Evolutionary conservation across 2,329 filamentous ascomycete genomes (phyloP), one percentile per base, ranked within the genome.

Genomic region (Bipolaris oryzae): DNA sequence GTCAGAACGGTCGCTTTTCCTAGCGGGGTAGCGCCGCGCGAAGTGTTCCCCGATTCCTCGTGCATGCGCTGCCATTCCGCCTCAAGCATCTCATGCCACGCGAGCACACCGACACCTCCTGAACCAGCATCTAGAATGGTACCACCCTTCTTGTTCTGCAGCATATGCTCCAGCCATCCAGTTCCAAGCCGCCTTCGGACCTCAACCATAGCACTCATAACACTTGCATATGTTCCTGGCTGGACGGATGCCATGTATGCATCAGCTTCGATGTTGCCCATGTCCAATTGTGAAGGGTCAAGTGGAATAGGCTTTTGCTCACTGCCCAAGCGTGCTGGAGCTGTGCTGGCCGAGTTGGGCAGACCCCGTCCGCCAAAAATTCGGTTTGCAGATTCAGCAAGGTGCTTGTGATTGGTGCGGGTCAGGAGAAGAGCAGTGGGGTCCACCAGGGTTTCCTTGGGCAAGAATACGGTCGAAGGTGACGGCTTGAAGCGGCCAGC

Each of bases 1-100:
- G 90, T 87, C 3, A 98, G 79, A 1, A 96, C 92, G 0, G 91
- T 93, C 51, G 90, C 89, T 73, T 89, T 92, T 1, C 91, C 90
- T 3, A 84, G 81, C 1, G 87, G 85, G 1, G 80, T 68, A 21
- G 76, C 46, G 1, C 58, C 66, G n/a, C 63, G 50, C 1, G 67
- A 67, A 9, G 64, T 63, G 18, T 62, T 55, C 3, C 58, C 61
- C 2, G 70, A 67, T 2, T 65, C 57, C 42, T 80, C 75, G 43
- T 79, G 84, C 77, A 93, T 84, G 0, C 88, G 72, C 50, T 90
- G 86, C 88, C 90, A 96, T 72, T 98, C 93, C 0, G 93, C 89
- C 60, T 87, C 82, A 13, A 96, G 67, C 9, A 98, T 82, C 63
- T 94, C 88, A 51, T 91, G 82, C 86, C 90, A 94, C 5, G 91